A percentile compares a stretch with the other conserved stretches of the same genome.
phyloP scores from a whole-genome alignment of 2,329 filamentous ascomycete genomes.

The Xylaria sp. region DNA sequence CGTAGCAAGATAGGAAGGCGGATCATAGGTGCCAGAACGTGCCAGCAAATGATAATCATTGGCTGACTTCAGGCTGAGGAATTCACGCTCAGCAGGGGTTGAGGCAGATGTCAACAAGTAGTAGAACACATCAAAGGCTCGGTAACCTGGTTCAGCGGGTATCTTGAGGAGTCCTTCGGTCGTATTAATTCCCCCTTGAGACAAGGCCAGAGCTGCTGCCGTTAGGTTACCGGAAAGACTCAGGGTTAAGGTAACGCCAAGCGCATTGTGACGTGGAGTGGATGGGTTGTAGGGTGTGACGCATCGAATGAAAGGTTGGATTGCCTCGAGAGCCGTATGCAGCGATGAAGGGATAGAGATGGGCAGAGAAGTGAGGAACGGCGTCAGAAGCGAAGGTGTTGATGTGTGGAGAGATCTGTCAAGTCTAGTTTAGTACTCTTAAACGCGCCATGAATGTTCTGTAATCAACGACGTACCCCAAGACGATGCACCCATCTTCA shows the following conservation, averaged over 20 bases:
- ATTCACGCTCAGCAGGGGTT: conserved; percentile 87
- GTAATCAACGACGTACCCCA: conserved; percentile 73
- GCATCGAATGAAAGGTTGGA: conserved; percentile 87
- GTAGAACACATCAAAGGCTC: conserved; percentile 98
- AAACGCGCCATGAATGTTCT: background rate
- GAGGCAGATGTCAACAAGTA: conserved; percentile 94
- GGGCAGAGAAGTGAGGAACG: conserved; percentile 84
- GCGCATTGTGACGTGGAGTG: conserved; percentile 78
- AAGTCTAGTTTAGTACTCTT: conserved; percentile 40
- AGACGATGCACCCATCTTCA: conserved; percentile 91
- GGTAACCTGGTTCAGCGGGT: conserved; percentile 80
- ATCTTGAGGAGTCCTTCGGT: conserved; percentile 81
- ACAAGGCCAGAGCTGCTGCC: conserved; percentile 79
- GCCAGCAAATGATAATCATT: conserved; percentile 82
- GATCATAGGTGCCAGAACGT: conserved; percentile 84
- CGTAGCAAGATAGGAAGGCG: conserved; percentile 88
- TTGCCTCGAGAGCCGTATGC: conserved; percentile 80
- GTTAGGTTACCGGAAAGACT: conserved; percentile 83
- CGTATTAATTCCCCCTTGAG: conserved; percentile 89
- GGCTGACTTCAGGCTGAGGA: conserved; percentile 80
- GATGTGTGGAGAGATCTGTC: conserved; percentile 86
- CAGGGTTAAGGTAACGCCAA: conserved; percentile 84
- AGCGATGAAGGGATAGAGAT: conserved; percentile 79
- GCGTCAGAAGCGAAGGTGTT: conserved; percentile 82
- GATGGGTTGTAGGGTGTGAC: conserved; percentile 93